These are phyloP conservation scores for Russula sp. DNA, from an alignment of 768 basidiomycete species.

Conservation along the genomic window DNA sequence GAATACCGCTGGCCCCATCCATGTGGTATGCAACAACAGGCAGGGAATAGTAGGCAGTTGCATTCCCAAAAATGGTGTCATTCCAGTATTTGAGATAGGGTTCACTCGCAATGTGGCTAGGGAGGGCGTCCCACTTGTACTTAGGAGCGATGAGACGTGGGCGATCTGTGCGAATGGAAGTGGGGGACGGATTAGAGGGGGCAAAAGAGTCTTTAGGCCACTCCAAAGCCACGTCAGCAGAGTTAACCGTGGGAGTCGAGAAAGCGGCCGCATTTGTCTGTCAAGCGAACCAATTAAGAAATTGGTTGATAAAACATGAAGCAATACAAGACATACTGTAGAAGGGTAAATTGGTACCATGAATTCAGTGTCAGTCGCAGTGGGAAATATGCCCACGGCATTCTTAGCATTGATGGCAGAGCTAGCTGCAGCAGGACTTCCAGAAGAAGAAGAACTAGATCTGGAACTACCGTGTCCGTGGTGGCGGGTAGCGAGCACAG, in stretches of 20 bases:
- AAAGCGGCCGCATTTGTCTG: constrained; percentile 74
- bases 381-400: constrained; percentile 60
- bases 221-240: constrained; percentile 42
- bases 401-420: constrained; percentile 53
- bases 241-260: constrained; percentile 61
- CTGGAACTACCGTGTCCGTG: constrained; percentile 30
- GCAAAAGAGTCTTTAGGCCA: constrained; percentile 82
- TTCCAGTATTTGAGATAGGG: constrained; percentile 89
- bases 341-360: constrained; percentile 83
- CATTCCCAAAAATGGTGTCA: constrained; percentile 82
- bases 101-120: constrained; percentile 67
- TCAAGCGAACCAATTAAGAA: neutral
- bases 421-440: constrained; percentile 40
- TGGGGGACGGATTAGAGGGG: constrained; percentile 54
- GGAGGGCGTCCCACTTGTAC: constrained; percentile 87
- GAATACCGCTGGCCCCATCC: constrained; percentile 85
- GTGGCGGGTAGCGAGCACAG: constrained; percentile 61
- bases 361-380: constrained; percentile 71
- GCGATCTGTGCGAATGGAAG: constrained; percentile 62
- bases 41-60: constrained; percentile 57
- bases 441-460: constrained; percentile 17
- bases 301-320: neutral
- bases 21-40: constrained; percentile 61
- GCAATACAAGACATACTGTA: constrained; percentile 50
- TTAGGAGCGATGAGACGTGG: constrained; percentile 87